phyloP scores from a whole-genome alignment of 495 filamentous ascomycete genomes.

The Penicillium silybi region DNA sequence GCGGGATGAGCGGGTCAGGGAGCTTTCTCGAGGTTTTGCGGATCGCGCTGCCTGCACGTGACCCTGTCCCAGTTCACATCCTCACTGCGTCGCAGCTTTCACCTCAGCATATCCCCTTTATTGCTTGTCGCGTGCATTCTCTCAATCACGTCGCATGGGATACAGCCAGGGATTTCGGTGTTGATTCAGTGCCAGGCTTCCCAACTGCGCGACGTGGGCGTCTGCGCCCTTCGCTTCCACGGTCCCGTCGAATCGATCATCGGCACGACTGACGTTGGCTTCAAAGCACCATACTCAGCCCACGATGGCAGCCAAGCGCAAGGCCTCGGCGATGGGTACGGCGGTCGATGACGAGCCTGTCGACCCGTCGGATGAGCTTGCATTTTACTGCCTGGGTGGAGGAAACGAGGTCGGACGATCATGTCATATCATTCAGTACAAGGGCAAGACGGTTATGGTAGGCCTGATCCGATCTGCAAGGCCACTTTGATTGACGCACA shows the following conservation, averaged over 20 bases:
- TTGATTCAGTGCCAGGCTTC: slow-evolving; percentile 5
- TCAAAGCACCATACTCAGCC: neutral
- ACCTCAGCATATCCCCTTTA: neutral
- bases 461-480: slow-evolving; percentile 15
- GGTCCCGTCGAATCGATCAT: neutral
- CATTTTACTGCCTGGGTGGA: slow-evolving; percentile 88
- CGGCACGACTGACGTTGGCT: neutral
- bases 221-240: slow-evolving; percentile 1
- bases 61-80: slow-evolving; percentile 4
- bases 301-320: slow-evolving; percentile 72
- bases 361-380: slow-evolving; percentile 80
- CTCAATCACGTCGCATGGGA: neutral
- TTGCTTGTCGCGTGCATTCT: neutral
- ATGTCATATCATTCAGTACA: slow-evolving; percentile 97
- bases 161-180: neutral
- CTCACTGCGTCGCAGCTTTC: neutral
- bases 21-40: slow-evolving; percentile 28
- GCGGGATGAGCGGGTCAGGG: slow-evolving; percentile 13
- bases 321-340: slow-evolving; percentile 62
- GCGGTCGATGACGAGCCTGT: slow-evolving; percentile 62
- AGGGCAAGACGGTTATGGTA: slow-evolving; percentile 98
- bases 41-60: slow-evolving; percentile 21
- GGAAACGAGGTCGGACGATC: slow-evolving; percentile 97
- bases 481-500: neutral
- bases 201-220: slow-evolving; percentile 1